Evolutionary conservation across 1,284 basidiomycete species (phyloP), one percentile per base, ranked within the genome.

Genomic region (Naganishia sp.): DNA sequence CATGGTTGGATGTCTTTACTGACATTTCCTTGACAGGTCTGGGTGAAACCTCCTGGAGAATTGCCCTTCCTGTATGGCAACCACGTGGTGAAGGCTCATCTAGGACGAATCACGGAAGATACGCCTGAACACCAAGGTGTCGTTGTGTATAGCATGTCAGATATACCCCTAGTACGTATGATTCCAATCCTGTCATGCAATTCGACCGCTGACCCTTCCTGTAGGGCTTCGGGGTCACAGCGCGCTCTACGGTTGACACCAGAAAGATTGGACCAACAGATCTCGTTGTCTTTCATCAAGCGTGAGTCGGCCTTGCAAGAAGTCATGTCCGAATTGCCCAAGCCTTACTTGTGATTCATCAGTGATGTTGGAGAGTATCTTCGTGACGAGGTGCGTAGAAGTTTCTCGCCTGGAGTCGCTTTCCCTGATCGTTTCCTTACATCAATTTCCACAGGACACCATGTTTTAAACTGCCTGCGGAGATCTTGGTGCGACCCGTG

Each of bases 21-120:
- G 32, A 65, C 46, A n/a, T n/a, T 21, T 18, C 4, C 4, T 15
- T 39, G 43, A 11, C 25, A 96, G 94, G 87, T 98, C 43, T 99
- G 96, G 96, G 95, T 99, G 79, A 99, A 99, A 80, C 90, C 94
- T 17, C 96, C 99, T 71, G 96, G 96, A 75, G 96, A 99, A 81
- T 93, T 99, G 87, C 96, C 96, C 2, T 99, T 97, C 84, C 82
- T 99, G 57, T 99, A 99, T 75, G 96, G 96, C 65, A 99, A 99
- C 77, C 94, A 99, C 82, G 90, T 99, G 68, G 87, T 98, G 71
- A 99, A 99, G 81, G 96, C 96, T 35, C 96, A 99, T 79, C 83
- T 99, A 31, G 95, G 96, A n/a, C 86, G 95, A 72, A 98, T 99
- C 77, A 98, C 96, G 61, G 96, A 99, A 77, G 96, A 99, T 76